Conservation (phyloP, 805 yeast species). For the Hagleromyces aurorensis region DNA sequence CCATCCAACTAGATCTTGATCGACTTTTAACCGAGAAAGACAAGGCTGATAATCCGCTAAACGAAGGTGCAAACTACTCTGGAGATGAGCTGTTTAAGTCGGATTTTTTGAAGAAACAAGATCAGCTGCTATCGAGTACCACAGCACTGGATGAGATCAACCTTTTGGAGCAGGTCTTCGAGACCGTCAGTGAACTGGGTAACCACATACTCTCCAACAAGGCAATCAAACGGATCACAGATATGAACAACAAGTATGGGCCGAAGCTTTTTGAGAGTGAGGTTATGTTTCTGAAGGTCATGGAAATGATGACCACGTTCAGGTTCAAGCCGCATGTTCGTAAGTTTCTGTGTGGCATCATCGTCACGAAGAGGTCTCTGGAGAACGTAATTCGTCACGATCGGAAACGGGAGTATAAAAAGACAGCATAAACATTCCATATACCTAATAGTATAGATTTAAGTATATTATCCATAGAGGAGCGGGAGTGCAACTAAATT, state of each 20-base stretch:
- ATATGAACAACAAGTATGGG: constrained; percentile 43
- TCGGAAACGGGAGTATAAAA: constrained; percentile 20
- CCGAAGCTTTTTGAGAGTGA: constrained; percentile 45
- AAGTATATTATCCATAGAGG: too few relatives aligned
- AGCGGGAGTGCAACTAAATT: too few relatives aligned
- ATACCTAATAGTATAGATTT: too few relatives aligned
- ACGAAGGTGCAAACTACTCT: constrained; percentile 13
- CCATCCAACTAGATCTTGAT: constrained; percentile 19
- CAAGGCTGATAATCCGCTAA: constrained; percentile 20
- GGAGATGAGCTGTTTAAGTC: constrained; percentile 4
- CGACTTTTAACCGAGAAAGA: constrained; percentile 19
- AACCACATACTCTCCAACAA: constrained; percentile 46
- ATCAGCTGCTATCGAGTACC: constrained; percentile 3
- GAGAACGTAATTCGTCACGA: constrained; percentile 44
- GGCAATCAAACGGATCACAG: constrained; percentile 50
- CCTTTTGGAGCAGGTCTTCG: constrained; percentile 25
- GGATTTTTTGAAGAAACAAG: constrained; percentile 6
- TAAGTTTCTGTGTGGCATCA: constrained; percentile 56
- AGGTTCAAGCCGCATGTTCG: constrained; percentile 56
- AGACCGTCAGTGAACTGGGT: constrained; percentile 45
- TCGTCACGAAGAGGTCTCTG: constrained; percentile 45
- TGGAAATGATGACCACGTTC: constrained; percentile 46
- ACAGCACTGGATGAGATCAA: constrained; percentile 21
- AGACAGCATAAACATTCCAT: too few relatives aligned
- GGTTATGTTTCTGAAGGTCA: constrained; percentile 45